Percentiles rank a stretch among this genome's conserved stretches.
phyloP scores from a whole-genome alignment of 345 rosid species.

The Melaleuca quinquenervia region DNA sequence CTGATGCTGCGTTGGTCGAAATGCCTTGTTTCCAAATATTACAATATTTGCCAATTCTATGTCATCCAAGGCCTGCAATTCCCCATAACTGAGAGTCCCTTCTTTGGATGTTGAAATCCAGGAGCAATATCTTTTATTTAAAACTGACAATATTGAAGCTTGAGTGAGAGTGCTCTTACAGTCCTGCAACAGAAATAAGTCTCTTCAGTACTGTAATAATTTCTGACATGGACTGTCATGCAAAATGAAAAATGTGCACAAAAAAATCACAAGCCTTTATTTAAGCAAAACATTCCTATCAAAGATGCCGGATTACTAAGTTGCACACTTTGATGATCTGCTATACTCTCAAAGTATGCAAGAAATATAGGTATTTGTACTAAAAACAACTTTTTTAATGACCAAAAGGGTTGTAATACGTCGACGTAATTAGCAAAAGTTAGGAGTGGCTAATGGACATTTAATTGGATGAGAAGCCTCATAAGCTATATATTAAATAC shows the following conservation, averaged over 20 bases:
- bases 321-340: too few species aligned
- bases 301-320: too few species aligned
- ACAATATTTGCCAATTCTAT: slow-evolving; percentile 76
- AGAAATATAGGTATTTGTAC: too few species aligned
- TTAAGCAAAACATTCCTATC: too few species aligned
- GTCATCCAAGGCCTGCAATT: slow-evolving; percentile 71
- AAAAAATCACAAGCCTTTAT: too few species aligned
- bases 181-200: slow-evolving; percentile 33
- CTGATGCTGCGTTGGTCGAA: slow-evolving; percentile 79
- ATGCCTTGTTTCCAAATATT: slow-evolving; percentile 65
- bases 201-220: slow-evolving; percentile 5
- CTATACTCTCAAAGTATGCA: too few species aligned
- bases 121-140: slow-evolving; percentile 16
- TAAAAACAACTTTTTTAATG: too few species aligned
- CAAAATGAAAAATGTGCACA: not conserved
- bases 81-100: slow-evolving; percentile 48
- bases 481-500: too few species aligned
- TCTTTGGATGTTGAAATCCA: slow-evolving; percentile 8
- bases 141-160: slow-evolving; percentile 26
- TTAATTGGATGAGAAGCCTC: too few species aligned
- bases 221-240: not conserved
- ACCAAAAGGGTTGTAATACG: too few species aligned
- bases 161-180: slow-evolving; percentile 20
- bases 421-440: too few species aligned
- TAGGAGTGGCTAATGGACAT: too few species aligned